Evolutionary conservation across 495 filamentous ascomycete genomes (phyloP).

Genomic region (Lophiotrema nucula): DNA sequence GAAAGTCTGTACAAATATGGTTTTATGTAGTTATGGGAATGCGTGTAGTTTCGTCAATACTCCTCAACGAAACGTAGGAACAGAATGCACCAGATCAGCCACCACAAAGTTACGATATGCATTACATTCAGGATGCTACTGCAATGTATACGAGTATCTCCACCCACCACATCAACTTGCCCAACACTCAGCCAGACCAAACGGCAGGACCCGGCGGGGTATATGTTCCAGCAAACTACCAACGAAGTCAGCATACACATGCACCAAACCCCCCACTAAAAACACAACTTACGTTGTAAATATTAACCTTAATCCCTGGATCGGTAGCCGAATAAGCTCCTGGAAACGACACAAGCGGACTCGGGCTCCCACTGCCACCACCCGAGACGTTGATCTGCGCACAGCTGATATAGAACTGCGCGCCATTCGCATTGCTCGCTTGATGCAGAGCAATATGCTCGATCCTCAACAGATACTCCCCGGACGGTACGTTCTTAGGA

Average conservation of each 20-base stretch:
- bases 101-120: no score
- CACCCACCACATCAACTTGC: no score
- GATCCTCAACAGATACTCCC: not conserved
- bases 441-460: conserved; percentile 45
- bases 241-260: not conserved
- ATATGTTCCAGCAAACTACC: conserved; percentile 33
- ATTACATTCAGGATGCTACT: no score
- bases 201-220: conserved; percentile 44
- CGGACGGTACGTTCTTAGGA: conserved; percentile 33
- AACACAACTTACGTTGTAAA: conserved; percentile 30
- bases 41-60: no score
- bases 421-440: conserved; percentile 39
- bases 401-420: conserved; percentile 57
- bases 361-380: conserved; percentile 51
- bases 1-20: no score
- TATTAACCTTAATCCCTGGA: conserved; percentile 51
- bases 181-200: conserved; percentile 25
- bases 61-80: no score
- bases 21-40: no score
- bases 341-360: conserved; percentile 49
- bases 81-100: no score
- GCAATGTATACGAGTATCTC: no score
- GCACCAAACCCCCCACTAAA: conserved; percentile 36
- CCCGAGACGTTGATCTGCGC: conserved; percentile 59
- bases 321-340: conserved; percentile 53